Percentiles rank a stretch among this genome's conserved stretches.
Conservation (phyloP, 2,329 filamentous ascomycete species). For the Alternaria sp. region DNA sequence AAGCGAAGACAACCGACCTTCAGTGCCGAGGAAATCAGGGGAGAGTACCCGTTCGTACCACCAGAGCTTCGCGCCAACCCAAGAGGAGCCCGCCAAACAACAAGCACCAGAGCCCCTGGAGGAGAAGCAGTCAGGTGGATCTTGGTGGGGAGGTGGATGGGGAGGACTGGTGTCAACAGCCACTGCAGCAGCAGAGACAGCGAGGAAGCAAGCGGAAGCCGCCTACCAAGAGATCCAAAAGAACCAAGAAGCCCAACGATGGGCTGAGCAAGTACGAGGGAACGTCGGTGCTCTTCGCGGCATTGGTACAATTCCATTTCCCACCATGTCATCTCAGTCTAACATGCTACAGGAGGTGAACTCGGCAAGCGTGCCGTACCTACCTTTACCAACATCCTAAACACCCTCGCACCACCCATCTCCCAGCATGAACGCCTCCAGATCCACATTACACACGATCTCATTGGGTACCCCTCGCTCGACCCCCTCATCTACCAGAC, state of each 20-base stretch:
- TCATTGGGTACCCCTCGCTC: conserved; percentile 91
- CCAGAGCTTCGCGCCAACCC: conserved; percentile 71
- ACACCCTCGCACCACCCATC: conserved; percentile 94
- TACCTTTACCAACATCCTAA: conserved; percentile 92
- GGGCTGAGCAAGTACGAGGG: conserved; percentile 91
- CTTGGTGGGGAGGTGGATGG: conserved; percentile 73
- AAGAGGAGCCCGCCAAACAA: conserved; percentile 50
- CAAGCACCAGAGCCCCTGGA: conserved; percentile 60
- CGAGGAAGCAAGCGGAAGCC: conserved; percentile 89
- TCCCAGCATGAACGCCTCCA: conserved; percentile 95
- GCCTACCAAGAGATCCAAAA: conserved; percentile 94
- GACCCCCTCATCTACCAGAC: conserved; percentile 91
- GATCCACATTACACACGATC: conserved; percentile 96
- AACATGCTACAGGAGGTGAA: conserved; percentile 72
- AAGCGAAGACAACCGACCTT: conserved; percentile 70
- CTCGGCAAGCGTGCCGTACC: conserved; percentile 74
- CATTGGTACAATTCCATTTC: conserved; percentile 63
- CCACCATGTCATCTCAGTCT: conserved; percentile 8
- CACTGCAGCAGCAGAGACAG: conserved; percentile 77
- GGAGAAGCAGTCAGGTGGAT: conserved; percentile 48
- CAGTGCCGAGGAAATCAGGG: conserved; percentile 70
- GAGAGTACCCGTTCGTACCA: conserved; percentile 77
- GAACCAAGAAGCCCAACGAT: conserved; percentile 95
- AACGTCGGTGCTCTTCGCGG: conserved; percentile 81
- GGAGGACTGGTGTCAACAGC: conserved; percentile 84